Evolutionary conservation across 2,329 filamentous ascomycete genomes (phyloP), one percentile per base, ranked within the genome.

Genomic region (Clonostachys sp.): DNA sequence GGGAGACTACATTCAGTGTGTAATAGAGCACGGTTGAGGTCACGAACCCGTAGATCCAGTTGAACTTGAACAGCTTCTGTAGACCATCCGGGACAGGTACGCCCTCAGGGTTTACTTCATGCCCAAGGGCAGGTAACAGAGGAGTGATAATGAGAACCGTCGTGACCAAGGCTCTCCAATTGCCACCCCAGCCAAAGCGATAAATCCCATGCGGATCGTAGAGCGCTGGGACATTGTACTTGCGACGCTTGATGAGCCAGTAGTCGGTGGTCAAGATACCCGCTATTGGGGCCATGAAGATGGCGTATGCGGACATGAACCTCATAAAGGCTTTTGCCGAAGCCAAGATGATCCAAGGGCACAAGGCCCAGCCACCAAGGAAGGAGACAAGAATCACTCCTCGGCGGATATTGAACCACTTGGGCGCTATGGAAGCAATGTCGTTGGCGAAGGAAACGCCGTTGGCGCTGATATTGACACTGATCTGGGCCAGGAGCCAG

Each of bases 191-290:
- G 10, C 48, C 45, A 54, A 61, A 71, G 41, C 63, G 60, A 52
- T 73, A 73, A 45, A 65, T 65, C 44, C 70, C 68, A 24, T 61
- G 52, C 7, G 66, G 67, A 42, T 67, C 56, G 56, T 74, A 74
- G 35, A 74, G 56, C 12, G 64, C 68, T 2, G 65, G 67, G 33
- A 73, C 61, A 50, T 74, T 67, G 49, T 67, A 60, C 33, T 62
- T 59, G 34, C 60, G 54, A 38, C 58, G 56, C 50, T 71, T 67
- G 50, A 66, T 53, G 33, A 67, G 48, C 62, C 61, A 67, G 51
- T 60, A 74, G 50, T 74, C 70, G 34, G 60, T 57, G n/a, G 60
- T 58, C 36, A 73, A 61, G 42, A 71, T 64, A 38, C 65, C 70
- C 6, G 68, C 60, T 34, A 74, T 67, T 12, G 71, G 70, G 1